Conservation (phyloP, 208 protist genomes). For the Acanthamoeba lenticulata region DNA sequence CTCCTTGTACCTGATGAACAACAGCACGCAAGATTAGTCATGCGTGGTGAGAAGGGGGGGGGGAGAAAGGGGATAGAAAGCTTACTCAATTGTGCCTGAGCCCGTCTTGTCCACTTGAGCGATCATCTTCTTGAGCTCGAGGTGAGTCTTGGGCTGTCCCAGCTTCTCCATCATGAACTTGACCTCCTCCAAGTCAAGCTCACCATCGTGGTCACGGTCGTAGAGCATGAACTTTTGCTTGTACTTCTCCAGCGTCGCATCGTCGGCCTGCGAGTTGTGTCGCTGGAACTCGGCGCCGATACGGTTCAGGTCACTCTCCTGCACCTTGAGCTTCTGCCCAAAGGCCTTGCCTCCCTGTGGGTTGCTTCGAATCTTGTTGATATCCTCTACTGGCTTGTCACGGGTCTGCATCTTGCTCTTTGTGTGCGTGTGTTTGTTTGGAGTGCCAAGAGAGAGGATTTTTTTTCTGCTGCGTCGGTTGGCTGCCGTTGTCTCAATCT, state of each 20-base stretch:
- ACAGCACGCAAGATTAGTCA: too few species aligned
- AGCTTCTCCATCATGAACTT: conserved; percentile 76
- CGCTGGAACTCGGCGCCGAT: background rate
- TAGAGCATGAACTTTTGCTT: conserved; percentile 70
- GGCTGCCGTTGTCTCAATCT: too few species aligned
- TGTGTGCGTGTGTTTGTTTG: too few species aligned
- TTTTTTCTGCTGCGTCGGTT: too few species aligned
- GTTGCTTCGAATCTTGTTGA: conserved; percentile 12
- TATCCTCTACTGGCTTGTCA: conserved; percentile 24
- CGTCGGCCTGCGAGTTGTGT: background rate
- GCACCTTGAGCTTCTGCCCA: conserved; percentile 37
- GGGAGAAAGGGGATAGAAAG: too few species aligned
- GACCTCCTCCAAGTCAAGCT: conserved; percentile 69
- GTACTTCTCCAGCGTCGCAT: background rate
- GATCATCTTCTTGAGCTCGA: conserved; percentile 81
- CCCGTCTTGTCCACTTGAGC: conserved; percentile 63
- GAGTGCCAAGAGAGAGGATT: too few species aligned
- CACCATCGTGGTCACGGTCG: conserved; percentile 68
- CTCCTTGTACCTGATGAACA: conserved; percentile 18
- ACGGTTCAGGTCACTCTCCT: conserved; percentile 18
- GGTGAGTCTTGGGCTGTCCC: conserved; percentile 73
- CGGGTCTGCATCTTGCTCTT: conserved; percentile 5
- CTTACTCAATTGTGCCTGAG: conserved; percentile 68
- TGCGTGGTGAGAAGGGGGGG: background rate
- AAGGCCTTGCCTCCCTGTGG: conserved; percentile 49